These are phyloP conservation scores for Dendrocalamus latiflorus DNA, from an alignment of 202 grass and related monocot species.

Conservation along the genomic window DNA sequence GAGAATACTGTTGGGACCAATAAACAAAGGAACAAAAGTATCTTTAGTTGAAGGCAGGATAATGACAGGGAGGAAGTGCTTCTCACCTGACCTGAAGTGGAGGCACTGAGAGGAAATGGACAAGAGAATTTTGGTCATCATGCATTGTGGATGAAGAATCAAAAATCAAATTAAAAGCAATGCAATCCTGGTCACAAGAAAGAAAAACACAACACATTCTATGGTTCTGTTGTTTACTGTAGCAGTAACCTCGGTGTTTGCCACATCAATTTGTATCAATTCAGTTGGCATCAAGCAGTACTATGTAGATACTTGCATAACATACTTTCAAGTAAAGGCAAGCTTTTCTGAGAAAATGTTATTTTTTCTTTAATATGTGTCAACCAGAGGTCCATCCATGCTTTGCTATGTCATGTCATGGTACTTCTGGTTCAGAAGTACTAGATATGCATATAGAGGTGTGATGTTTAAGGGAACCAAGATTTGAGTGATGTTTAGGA, in stretches of 20 bases:
- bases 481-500: constrained; percentile 1
- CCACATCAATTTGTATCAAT: constrained; percentile 3
- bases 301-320: neutral
- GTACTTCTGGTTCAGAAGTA: neutral
- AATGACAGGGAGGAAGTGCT: constrained; percentile 62
- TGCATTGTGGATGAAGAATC: constrained; percentile 49
- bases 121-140: constrained; percentile 33
- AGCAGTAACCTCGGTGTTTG: neutral
- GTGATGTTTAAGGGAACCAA: constrained; percentile 7
- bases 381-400: neutral
- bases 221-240: neutral
- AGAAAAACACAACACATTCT: neutral
- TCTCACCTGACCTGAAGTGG: constrained; percentile 41
- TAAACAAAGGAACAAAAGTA: constrained; percentile 45
- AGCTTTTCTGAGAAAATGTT: neutral
- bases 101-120: constrained; percentile 18
- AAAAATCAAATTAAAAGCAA: constrained; percentile 22
- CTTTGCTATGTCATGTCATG: constrained; percentile 12
- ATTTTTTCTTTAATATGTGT: neutral
- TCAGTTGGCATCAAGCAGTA: constrained; percentile 31
- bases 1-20: constrained; percentile 39
- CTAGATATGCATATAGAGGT: neutral
- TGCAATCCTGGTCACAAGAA: constrained; percentile 1
- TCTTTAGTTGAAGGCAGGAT: constrained; percentile 48
- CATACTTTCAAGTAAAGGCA: neutral